Evolutionary conservation across 768 basidiomycete genomes (phyloP).

Genomic region (Collybiopsis confluens): DNA sequence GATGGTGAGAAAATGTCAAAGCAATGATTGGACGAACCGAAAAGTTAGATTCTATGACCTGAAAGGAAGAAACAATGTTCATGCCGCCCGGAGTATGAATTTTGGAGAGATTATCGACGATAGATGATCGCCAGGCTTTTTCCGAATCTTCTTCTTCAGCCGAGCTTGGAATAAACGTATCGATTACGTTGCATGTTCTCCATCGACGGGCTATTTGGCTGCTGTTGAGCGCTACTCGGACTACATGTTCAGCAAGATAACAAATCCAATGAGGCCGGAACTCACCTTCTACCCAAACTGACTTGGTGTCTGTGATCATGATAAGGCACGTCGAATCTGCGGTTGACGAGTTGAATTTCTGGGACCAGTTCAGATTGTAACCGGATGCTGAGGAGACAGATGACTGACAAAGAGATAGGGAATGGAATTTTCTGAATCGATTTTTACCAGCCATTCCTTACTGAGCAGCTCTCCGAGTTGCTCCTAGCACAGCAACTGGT

Average conservation of each 20-base stretch:
- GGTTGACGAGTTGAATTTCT: slow-evolving; percentile 64
- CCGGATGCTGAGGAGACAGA: too few relatives aligned
- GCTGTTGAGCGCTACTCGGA: slow-evolving; percentile 42
- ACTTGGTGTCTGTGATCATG: slow-evolving; percentile 70
- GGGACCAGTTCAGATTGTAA: background rate
- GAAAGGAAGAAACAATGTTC: slow-evolving; percentile 47
- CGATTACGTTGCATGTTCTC: slow-evolving; percentile 50
- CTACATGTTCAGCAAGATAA: slow-evolving; percentile 10
- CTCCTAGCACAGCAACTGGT: slow-evolving; percentile 47
- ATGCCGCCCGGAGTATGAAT: slow-evolving; percentile 64
- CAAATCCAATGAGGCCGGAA: slow-evolving; percentile 10
- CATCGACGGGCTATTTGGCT: slow-evolving; percentile 67
- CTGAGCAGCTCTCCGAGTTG: slow-evolving; percentile 50
- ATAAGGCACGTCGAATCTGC: slow-evolving; percentile 56
- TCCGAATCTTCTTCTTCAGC: slow-evolving; percentile 39
- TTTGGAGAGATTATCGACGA: slow-evolving; percentile 50
- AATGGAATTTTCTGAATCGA: slow-evolving; percentile 51
- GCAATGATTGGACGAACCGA: slow-evolving; percentile 38
- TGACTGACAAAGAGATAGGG: slow-evolving; percentile 73
- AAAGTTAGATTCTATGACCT: slow-evolving; percentile 53
- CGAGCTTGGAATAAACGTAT: slow-evolving; percentile 19
- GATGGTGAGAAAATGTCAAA: background rate
- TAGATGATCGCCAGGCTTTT: slow-evolving; percentile 55
- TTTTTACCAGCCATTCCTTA: slow-evolving; percentile 75
- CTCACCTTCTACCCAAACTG: slow-evolving; percentile 72